A percentile compares a stretch with the other conserved stretches of the same genome.
phyloP scores from a whole-genome alignment of 768 basidiomycete species.

The Rubroboletus pulcherrimus region DNA sequence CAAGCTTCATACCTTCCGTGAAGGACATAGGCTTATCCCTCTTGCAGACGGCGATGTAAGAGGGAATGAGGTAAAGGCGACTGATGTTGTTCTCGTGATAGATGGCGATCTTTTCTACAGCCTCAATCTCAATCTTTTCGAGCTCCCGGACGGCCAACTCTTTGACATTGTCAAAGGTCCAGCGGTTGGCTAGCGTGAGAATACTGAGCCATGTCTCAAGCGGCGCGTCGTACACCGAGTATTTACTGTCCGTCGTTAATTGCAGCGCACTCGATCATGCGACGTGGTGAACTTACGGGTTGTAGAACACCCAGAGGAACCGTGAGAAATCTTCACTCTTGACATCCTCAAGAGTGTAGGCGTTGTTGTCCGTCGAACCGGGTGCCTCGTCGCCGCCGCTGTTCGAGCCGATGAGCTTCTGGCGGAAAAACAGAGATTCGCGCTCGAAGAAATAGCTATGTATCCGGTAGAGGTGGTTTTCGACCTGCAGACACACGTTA shows the following conservation, averaged over 20 bases:
- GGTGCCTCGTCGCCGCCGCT: constrained; percentile 27
- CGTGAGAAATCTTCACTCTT: constrained; percentile 48
- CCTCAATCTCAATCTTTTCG: constrained; percentile 33
- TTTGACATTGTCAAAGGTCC: constrained; percentile 40
- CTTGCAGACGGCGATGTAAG: constrained; percentile 35
- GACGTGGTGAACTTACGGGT: constrained; percentile 40
- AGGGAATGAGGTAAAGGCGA: constrained; percentile 32
- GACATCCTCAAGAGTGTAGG: constrained; percentile 44
- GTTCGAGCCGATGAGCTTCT: constrained; percentile 31
- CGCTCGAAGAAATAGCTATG: constrained; percentile 63
- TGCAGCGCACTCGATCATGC: background rate
- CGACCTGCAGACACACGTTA: constrained; percentile 42
- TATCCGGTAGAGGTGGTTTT: constrained; percentile 51
- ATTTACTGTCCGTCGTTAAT: constrained; percentile 24
- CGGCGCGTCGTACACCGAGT: constrained; percentile 38
- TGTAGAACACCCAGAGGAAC: constrained; percentile 63
- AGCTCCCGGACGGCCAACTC: constrained; percentile 38
- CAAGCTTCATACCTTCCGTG: constrained; percentile 41
- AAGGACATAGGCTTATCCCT: constrained; percentile 35
- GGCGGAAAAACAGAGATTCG: constrained; percentile 49
- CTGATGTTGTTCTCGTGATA: constrained; percentile 37
- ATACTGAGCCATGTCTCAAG: constrained; percentile 41
- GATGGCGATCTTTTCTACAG: constrained; percentile 37
- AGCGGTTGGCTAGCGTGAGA: constrained; percentile 36
- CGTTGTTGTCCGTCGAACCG: constrained; percentile 39